phyloP scores from a whole-genome alignment of 257 asterid species.

The Gentiana straminea region DNA sequence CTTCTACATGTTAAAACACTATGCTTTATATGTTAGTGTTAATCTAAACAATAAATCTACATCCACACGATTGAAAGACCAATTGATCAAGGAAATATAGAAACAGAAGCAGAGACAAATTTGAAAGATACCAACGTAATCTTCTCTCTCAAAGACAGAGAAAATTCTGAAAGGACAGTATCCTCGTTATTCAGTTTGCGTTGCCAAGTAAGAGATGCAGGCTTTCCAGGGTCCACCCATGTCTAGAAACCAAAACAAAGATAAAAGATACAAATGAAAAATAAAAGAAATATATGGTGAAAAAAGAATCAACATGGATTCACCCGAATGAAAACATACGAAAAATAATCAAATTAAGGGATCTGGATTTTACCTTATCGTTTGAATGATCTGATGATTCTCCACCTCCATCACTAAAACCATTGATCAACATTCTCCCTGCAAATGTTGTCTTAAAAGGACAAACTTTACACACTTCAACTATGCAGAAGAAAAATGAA shows the following conservation, averaged over 20 bases:
- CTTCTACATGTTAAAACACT: no score
- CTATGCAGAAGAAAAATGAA: no score
- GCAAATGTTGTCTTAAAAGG: slow-evolving; percentile 7
- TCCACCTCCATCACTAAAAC: slow-evolving; percentile 33
- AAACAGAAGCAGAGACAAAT: slow-evolving; percentile 1
- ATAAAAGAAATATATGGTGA: neutral
- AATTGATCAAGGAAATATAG: no score
- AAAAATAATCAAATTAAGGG: slow-evolving; percentile 5
- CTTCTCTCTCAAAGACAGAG: slow-evolving; percentile 51
- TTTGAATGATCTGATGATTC: slow-evolving; percentile 23
- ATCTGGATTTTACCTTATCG: slow-evolving; percentile 31
- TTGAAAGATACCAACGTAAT: slow-evolving; percentile 53
- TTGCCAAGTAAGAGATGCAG: slow-evolving; percentile 80
- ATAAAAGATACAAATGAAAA: slow-evolving; percentile 4
- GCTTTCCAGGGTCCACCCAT: slow-evolving; percentile 47
- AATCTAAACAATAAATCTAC: neutral
- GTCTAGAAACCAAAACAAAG: slow-evolving; percentile 30
- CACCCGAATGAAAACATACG: no score
- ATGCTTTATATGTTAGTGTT: neutral
- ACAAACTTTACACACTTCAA: neutral
- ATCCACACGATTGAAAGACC: neutral
- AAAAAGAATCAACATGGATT: neutral
- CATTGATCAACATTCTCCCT: slow-evolving; percentile 51
- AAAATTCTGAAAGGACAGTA: slow-evolving; percentile 49
- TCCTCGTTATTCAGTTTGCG: slow-evolving; percentile 52